A percentile compares a stretch with the other conserved stretches of the same genome.
Conservation (phyloP, 2,329 filamentous ascomycete genomes). For the Nannizziopsis arthrosporioides region DNA sequence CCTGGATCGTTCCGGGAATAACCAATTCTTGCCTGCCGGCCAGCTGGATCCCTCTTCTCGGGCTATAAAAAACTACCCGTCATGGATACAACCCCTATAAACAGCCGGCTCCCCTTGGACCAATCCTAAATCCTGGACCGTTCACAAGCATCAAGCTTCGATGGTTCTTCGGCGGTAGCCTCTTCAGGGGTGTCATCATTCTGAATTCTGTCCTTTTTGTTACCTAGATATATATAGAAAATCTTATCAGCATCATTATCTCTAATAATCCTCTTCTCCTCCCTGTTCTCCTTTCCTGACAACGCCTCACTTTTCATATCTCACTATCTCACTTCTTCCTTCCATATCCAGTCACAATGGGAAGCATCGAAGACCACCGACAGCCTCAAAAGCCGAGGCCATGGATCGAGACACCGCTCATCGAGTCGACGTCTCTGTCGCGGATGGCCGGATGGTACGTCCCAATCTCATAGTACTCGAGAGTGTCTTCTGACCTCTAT, state of each 20-base stretch:
- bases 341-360: slow-evolving; percentile 22
- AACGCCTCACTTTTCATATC: neutral
- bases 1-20: neutral
- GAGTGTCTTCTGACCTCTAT: slow-evolving; percentile 19
- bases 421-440: slow-evolving; percentile 56
- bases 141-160: neutral
- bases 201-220: neutral
- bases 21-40: slow-evolving; percentile 7
- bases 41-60: neutral
- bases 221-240: too few species aligned
- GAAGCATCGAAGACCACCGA: slow-evolving; percentile 24
- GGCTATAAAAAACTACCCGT: slow-evolving; percentile 6
- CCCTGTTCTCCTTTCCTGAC: neutral
- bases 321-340: slow-evolving; percentile 2
- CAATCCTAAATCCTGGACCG: slow-evolving; percentile 2
- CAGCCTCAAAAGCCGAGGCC: slow-evolving; percentile 33
- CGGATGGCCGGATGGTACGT: slow-evolving; percentile 59
- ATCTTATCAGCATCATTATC: too few species aligned
- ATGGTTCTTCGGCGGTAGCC: neutral
- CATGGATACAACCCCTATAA: slow-evolving; percentile 6
- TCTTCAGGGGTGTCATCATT: neutral
- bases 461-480: too few species aligned
- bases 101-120: slow-evolving; percentile 1
- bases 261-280: neutral
- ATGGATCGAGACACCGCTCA: slow-evolving; percentile 61